Evolutionary conservation across 768 basidiomycete species (phyloP).

Genomic region (Panus rudis): DNA sequence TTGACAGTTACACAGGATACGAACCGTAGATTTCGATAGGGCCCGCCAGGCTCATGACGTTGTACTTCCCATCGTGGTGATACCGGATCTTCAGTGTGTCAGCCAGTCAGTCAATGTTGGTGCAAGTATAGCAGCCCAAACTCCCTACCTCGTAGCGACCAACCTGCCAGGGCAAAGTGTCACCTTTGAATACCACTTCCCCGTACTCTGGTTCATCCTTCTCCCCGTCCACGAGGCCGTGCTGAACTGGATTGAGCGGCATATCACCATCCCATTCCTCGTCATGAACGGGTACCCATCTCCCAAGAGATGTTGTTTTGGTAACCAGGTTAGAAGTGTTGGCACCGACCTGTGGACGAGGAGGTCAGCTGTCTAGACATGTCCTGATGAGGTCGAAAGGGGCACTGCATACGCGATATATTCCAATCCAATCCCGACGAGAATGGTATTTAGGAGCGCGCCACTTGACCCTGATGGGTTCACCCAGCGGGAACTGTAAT

Average conservation of each 20-base stretch:
- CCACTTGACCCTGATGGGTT: conserved; percentile 84
- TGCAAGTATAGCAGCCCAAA: not conserved
- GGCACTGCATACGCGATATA: conserved; percentile 57
- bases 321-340: conserved; percentile 83
- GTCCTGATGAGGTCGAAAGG: too few species aligned
- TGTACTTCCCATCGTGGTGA: conserved; percentile 97
- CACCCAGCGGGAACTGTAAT: conserved; percentile 79
- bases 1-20: conserved; percentile 20
- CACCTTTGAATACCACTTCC: conserved; percentile 64
- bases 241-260: conserved; percentile 53
- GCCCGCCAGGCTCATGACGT: conserved; percentile 81
- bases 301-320: conserved; percentile 74
- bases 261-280: conserved; percentile 93
- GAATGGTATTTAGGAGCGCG: conserved; percentile 82
- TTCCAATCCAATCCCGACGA: conserved; percentile 92
- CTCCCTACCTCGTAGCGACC: conserved; percentile 79
- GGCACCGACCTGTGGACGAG: conserved; percentile 62
- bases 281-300: conserved; percentile 88
- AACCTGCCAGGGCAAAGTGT: conserved; percentile 78
- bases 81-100: conserved; percentile 58
- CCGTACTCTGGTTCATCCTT: conserved; percentile 42
- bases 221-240: too few species aligned
- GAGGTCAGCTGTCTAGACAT: conserved; percentile 1
- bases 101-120: not conserved
- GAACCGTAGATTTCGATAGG: conserved; percentile 86